These are phyloP conservation scores for Vachellia pachyceras DNA, from an alignment of 306 rosid species.

Conservation along the genomic window DNA sequence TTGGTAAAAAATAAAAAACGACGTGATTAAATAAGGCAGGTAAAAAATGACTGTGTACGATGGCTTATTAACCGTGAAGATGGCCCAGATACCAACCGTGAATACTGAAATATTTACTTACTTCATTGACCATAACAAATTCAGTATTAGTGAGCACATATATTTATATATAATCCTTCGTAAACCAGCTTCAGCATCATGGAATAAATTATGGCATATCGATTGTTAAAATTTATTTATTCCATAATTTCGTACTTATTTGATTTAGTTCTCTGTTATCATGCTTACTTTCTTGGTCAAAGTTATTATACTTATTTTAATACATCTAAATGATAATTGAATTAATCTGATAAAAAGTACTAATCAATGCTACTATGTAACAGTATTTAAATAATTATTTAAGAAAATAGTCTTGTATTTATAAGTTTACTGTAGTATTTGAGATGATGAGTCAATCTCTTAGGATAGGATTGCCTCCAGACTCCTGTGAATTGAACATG, in stretches of 20 bases:
- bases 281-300: no score
- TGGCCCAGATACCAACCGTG: neutral
- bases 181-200: neutral
- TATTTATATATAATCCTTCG: constrained; percentile 10
- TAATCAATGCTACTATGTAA: no score
- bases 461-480: no score
- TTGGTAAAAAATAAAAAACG: neutral
- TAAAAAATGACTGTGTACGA: constrained; percentile 43
- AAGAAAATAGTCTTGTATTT: neutral
- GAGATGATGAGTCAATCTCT: neutral
- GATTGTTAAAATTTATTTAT: neutral
- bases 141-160: neutral
- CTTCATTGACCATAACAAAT: constrained; percentile 48
- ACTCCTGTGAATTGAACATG: no score
- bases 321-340: neutral
- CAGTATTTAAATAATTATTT: neutral
- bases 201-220: neutral
- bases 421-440: neutral
- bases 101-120: constrained; percentile 21
- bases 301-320: neutral
- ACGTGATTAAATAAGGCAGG: neutral
- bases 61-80: neutral
- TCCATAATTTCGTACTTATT: neutral
- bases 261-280: neutral
- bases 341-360: neutral